Evolutionary conservation across 305 asterid species (phyloP), one percentile per base, ranked within the genome.

Genomic region (Caryopteris hybrid): DNA sequence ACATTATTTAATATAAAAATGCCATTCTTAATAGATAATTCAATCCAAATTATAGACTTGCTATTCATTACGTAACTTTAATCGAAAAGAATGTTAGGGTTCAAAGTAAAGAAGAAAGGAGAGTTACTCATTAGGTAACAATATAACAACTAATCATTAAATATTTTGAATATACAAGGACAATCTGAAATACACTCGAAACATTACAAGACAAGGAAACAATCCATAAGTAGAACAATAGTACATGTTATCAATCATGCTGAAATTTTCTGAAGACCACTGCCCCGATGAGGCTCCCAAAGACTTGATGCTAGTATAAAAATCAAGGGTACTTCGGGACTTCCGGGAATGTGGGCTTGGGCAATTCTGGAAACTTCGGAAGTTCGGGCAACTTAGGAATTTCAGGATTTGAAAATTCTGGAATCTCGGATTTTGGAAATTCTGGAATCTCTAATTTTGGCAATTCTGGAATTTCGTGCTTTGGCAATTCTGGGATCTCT

Each of bases 351-450:
- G 6, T 8, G 12, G 66, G 58, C 57, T 76, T 60, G 8, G 74
- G 73, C n/a, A 69, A 20, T 5, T 58, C 39, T 3, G 79, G 81
- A 1, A 56, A 1, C 45, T 67, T 55, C 1, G 70, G 57, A 22
- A 51, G 29, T 21, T 66, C 61, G 12, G 78, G 66, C 31, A 61
- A 2, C 14, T 33, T 13, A 0, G 68, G 67, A 10, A 58, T 0
- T 48, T 57, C 65, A 5, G 52, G 62, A n/a, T n/a, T n/a, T n/a
- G n/a, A n/a, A 9, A 74, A 14, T 54, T 18, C 51, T 18, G 79
- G 79, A n/a, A 75, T 3, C 13, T 36, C 57, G 13, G 74, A 66
- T 5, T 55, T 71, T 1, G 66, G 70, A 16, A 64, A 16, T 6
- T 46, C 61, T 2, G 69, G 58, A 23, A 57, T 0, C 16, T 66